Evolutionary conservation across 73 alveolate species (phyloP).

Genomic region (Uronychia binucleata): DNA sequence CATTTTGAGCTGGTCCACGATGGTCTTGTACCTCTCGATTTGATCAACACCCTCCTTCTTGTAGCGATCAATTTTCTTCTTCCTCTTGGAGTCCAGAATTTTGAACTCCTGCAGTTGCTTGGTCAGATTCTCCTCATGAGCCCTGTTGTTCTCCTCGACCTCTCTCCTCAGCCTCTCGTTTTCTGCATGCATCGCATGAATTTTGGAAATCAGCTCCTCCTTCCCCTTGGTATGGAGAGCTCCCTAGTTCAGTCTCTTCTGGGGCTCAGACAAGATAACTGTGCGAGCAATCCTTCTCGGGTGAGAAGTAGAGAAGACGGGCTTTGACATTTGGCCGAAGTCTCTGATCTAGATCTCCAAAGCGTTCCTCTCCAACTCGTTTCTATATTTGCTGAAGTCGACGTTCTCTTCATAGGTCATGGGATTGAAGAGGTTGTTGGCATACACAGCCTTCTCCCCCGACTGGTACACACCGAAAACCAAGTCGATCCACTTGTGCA

Average conservation of each 20-base stretch:
- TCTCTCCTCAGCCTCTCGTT: conserved; percentile 20
- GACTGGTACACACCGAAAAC: conserved; percentile 90
- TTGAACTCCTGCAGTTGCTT: conserved; percentile 23
- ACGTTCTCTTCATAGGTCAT: conserved; percentile 85
- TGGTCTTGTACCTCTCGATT: not conserved
- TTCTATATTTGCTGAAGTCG: conserved; percentile 68
- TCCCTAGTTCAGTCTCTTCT: not conserved
- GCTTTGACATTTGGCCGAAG: conserved; percentile 94
- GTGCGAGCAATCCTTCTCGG: conserved; percentile 70
- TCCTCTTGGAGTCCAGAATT: conserved; percentile 7
- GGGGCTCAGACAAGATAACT: conserved; percentile 7
- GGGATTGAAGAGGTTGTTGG: conserved; percentile 92
- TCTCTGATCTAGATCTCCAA: conserved; percentile 85
- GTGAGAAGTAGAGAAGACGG: conserved; percentile 86
- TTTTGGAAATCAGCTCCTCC: not conserved
- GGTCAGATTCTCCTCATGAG: conserved; percentile 15
- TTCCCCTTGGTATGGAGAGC: not conserved
- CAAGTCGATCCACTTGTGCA: conserved; percentile 95
- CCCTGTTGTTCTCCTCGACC: conserved; percentile 20
- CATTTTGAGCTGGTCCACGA: conserved; percentile 14
- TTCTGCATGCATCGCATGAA: conserved; percentile 10
- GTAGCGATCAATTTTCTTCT: conserved; percentile 9
- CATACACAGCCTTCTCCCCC: conserved; percentile 85
- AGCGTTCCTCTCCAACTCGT: conserved; percentile 73
- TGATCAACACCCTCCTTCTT: conserved; percentile 4